Conservation (phyloP, 2,329 filamentous ascomycete genomes). For the Sporothrix pallida region DNA sequence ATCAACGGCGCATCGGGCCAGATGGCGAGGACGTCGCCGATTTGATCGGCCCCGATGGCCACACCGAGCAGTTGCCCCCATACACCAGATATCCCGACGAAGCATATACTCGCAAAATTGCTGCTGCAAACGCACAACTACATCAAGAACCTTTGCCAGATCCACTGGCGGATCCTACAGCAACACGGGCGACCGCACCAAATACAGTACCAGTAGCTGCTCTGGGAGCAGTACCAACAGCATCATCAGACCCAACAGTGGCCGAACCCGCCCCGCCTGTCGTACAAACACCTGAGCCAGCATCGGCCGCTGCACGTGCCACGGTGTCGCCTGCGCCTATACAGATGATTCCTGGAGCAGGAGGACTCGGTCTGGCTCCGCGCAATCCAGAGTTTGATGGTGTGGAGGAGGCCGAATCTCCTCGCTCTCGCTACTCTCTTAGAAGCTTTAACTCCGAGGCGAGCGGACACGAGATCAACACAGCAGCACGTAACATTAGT, state of each 20-base stretch:
- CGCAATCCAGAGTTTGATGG: conserved; percentile 68
- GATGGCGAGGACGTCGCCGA: conserved; percentile 87
- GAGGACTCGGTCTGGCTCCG: conserved; percentile 65
- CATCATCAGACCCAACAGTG: neutral
- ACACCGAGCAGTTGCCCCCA: conserved; percentile 88
- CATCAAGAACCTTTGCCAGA: conserved; percentile 26
- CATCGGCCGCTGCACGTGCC: neutral
- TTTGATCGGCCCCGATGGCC: conserved; percentile 84
- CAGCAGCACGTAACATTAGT: conserved; percentile 51
- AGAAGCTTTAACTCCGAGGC: conserved; percentile 57
- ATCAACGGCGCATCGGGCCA: conserved; percentile 74
- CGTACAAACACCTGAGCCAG: neutral
- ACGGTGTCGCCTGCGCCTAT: neutral
- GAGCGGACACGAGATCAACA: conserved; percentile 62
- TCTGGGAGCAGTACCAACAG: conserved; percentile 18
- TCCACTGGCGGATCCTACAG: neutral
- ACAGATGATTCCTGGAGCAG: conserved; percentile 58
- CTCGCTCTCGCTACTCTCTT: conserved; percentile 58
- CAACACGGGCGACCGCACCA: neutral
- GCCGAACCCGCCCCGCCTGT: conserved; percentile 20
- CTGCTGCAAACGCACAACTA: conserved; percentile 41
- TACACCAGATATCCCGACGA: conserved; percentile 90
- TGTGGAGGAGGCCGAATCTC: conserved; percentile 59
- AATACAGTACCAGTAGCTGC: conserved; percentile 26
- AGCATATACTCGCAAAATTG: conserved; percentile 61